Evolutionary conservation across 2,329 filamentous ascomycete genomes (phyloP), one percentile per base, ranked within the genome.

Genomic region (Verticillium klebahnii): DNA sequence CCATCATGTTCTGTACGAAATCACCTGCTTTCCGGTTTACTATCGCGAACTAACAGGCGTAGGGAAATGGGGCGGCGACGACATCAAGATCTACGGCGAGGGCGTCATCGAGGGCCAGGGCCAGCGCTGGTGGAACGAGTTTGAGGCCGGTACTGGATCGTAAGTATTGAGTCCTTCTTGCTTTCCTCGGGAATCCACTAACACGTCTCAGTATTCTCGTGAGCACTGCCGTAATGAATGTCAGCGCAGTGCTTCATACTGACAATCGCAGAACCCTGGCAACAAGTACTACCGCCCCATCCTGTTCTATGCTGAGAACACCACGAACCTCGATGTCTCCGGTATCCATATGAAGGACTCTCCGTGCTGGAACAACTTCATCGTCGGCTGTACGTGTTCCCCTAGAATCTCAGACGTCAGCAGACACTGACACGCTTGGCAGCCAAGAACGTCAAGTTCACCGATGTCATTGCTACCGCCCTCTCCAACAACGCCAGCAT

Each of bases 341-440:
- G 85, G 85, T 1, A 85, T 88, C 61, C 81, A 83, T 19, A 78
- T 87, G 66, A 81, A 86, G 64, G 84, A 86, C 69, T 86, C 84
- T 1, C 85, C 85, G 1, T 86, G 83, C 75, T 88, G 85, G 85
- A 87, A 82, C 1, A 88, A 85, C 69, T 88, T 87, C 67, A 75
- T 88, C 39, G 83, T 88, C 15, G 81, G 80, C 45, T 85, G 62
- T 64, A 52, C 57, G 62, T n/a, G 15, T 5, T 5, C 8, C 19
- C 2, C 2, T 6, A 25, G 19, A 1, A 4, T n/a, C 7, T 17
- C 11, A 11, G 5, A 34, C 54, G 29, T 29, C 52, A 15, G 31
- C 1, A 31, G 34, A 56, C 23, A 60, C 45, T 23, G 6, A 23
- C 34, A 4, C 11, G 14, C 6, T 31, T 57, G 57, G 5, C 5